These are phyloP conservation scores for Begonia masoniana DNA, from an alignment of 306 rosid species.

Conservation along the genomic window DNA sequence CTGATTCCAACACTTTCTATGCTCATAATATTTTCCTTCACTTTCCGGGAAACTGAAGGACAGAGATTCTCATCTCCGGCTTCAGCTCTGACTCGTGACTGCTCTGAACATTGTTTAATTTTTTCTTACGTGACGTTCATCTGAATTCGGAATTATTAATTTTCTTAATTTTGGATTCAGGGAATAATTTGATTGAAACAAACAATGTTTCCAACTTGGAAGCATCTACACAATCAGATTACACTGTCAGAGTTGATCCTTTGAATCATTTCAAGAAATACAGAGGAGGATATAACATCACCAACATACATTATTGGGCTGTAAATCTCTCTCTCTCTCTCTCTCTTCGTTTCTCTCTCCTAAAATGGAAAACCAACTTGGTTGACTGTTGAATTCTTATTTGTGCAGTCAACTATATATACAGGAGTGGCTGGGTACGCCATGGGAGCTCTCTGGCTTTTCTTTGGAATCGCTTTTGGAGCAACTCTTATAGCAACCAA, in stretches of 20 bases:
- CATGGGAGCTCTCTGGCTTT: conserved; percentile 43
- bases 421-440: conserved; percentile 65
- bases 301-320: conserved; percentile 71
- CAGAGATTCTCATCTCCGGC: background rate
- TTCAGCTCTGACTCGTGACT: background rate
- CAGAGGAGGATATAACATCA: conserved; percentile 57
- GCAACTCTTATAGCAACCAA: conserved; percentile 12
- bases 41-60: background rate
- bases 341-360: conserved; percentile 10
- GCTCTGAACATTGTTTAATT: background rate
- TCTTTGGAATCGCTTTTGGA: conserved; percentile 54
- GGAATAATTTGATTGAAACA: conserved; percentile 15
- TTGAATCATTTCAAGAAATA: conserved; percentile 35
- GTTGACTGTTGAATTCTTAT: background rate
- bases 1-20: too few relatives aligned
- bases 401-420: conserved; percentile 51
- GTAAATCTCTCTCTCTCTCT: conserved; percentile 26
- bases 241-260: conserved; percentile 56
- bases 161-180: conserved; percentile 1
- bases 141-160: background rate
- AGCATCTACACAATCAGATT: conserved; percentile 11
- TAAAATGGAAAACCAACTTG: background rate
- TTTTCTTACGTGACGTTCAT: too few relatives aligned
- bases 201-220: conserved; percentile 16
- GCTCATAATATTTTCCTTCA: background rate